Base-by-base conservation (phyloP, 1,139 yeast species). In the Protomyces macrosporus region DNA sequence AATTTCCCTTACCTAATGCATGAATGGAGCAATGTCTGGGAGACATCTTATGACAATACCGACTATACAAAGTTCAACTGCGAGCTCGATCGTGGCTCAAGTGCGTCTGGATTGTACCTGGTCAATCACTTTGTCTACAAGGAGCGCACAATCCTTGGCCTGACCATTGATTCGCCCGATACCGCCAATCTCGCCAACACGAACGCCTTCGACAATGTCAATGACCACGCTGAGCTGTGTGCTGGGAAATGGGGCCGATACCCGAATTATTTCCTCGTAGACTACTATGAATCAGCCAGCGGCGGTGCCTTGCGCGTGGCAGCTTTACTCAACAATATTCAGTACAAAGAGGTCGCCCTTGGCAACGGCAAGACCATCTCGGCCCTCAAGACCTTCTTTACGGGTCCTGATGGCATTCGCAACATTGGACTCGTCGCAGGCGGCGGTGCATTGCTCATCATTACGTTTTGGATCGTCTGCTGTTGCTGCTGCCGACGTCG, bases 261-360 rank as follows among this genome's bases (percentile, higher is more conserved):
- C 30, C 63, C 63, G 5, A 60, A 60, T 30, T 60, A 53, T 48
- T 45, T 60, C 34, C 58, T 60, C 9, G 58, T 60, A 10, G 63
- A 60, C 35, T 60, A 40, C 33, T 60, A 60, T 14, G 53, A 45
- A n/a, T 42, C 37, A 12, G 58, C 54, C 2, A 33, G 54, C 6
- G 58, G 58, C 7, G 63, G 63, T 10, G 58, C 63, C 4, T 14
- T 60, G 37, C 53, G 48, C n/a, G 58, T 58, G 10, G 58, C 37
- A 5, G 63, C 63, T 10, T 37, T 39, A 14, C 55, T 60, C 53
- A 60, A 60, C 39, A 48, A 48, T 30, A 48, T 60, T 6, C 36
- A 40, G 30, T 60, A 60, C 30, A 33, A 34, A 6, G 39, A 45
- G n/a, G 34, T 39, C 32, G 34, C 55, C 3, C 45, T 58, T 7